A percentile compares a stretch with the other conserved stretches of the same genome.
Evolutionary conservation across 148 eudicot species (phyloP).

Genomic region (Chenopodium formosanum): DNA sequence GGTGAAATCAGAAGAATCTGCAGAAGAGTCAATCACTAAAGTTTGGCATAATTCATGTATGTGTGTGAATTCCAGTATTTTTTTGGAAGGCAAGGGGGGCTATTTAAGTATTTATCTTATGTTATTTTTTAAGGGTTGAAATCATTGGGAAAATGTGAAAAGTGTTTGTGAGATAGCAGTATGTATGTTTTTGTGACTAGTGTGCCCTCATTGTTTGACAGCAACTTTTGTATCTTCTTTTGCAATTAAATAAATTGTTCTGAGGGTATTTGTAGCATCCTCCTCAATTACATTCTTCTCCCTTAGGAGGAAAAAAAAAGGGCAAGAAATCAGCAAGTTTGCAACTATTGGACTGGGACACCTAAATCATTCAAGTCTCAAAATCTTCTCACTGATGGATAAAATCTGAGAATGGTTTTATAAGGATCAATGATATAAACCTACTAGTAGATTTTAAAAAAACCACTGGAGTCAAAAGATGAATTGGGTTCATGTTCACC

Average conservation of each 20-base stretch:
- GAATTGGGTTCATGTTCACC: too few relatives aligned
- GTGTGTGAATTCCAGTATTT: not conserved
- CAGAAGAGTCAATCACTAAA: slow-evolving; percentile 55
- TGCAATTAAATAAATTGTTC: slow-evolving; percentile 13
- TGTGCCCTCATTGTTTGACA: slow-evolving; percentile 10
- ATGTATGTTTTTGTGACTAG: slow-evolving; percentile 3
- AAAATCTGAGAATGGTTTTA: not conserved
- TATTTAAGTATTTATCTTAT: slow-evolving; percentile 9
- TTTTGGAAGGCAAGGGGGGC: not conserved
- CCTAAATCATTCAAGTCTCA: not conserved
- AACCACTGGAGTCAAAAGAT: too few relatives aligned
- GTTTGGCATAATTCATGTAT: not conserved
- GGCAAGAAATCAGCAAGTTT: not conserved
- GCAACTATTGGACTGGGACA: not conserved
- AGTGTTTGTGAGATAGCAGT: slow-evolving; percentile 1
- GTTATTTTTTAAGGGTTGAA: not conserved
- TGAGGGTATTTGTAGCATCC: not conserved
- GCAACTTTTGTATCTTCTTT: slow-evolving; percentile 16
- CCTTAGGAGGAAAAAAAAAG: not conserved
- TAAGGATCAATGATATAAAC: not conserved
- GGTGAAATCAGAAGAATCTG: slow-evolving; percentile 78
- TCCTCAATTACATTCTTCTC: not conserved
- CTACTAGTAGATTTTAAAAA: too few relatives aligned
- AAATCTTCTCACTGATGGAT: not conserved
- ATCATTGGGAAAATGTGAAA: too few relatives aligned